Evolutionary conservation across 2,329 filamentous ascomycete species (phyloP).

Genomic region (Ploettnerulaceae sp.): DNA sequence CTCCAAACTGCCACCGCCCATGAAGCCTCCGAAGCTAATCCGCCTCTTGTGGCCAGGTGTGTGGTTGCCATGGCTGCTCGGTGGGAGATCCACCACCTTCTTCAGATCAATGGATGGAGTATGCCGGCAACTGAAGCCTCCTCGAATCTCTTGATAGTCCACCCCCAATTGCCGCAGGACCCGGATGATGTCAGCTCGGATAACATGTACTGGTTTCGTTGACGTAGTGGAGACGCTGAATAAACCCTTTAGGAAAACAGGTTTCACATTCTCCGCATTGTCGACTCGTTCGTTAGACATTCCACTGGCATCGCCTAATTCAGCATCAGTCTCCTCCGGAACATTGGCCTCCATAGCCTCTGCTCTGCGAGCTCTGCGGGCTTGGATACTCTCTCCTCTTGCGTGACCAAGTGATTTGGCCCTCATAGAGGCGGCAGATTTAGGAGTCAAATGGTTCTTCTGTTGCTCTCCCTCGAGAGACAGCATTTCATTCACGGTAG

Average conservation of each 20-base stretch:
- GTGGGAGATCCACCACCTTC: conserved; percentile 58
- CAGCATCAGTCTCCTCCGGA: conserved; percentile 84
- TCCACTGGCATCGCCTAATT: conserved; percentile 59
- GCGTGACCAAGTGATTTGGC: conserved; percentile 88
- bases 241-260: conserved; percentile 90
- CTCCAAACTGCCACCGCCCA: conserved; percentile 43
- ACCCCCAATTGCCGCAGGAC: conserved; percentile 84
- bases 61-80: conserved; percentile 47
- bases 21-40: conserved; percentile 77
- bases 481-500: conserved; percentile 44
- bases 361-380: conserved; percentile 69
- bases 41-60: conserved; percentile 63
- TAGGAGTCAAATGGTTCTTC: conserved; percentile 48
- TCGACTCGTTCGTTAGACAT: conserved; percentile 57
- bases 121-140: conserved; percentile 86
- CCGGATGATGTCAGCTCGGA: conserved; percentile 83
- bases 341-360: conserved; percentile 71
- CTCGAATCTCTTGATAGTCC: conserved; percentile 88
- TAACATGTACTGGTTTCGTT: conserved; percentile 79
- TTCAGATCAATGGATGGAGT: conserved; percentile 84
- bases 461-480: conserved; percentile 41
- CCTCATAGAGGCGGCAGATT: conserved; percentile 58
- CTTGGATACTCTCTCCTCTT: conserved; percentile 86
- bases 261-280: conserved; percentile 78
- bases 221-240: conserved; percentile 98